Percentiles rank a stretch among this genome's conserved stretches.
These are phyloP conservation scores for Poteriospumella lacustris DNA, from an alignment of 108 stramenopile species.

Conservation along the genomic window DNA sequence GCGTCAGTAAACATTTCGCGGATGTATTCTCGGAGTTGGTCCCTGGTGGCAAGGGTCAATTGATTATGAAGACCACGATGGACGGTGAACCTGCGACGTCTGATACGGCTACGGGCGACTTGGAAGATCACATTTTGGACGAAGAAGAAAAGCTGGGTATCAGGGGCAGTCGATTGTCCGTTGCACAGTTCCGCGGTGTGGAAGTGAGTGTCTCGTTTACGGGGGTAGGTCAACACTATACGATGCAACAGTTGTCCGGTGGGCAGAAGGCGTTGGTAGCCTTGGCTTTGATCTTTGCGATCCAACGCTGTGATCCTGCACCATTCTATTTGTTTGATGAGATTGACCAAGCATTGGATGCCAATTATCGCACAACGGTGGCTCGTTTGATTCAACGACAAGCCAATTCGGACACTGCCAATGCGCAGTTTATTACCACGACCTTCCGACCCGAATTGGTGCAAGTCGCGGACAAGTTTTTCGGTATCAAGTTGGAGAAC, in stretches of 20 bases:
- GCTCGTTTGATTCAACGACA: slow-evolving; percentile 89
- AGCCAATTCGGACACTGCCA: slow-evolving; percentile 26
- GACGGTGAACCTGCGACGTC: neutral
- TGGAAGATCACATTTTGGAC: slow-evolving; percentile 28
- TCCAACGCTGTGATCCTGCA: slow-evolving; percentile 89
- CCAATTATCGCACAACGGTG: slow-evolving; percentile 85
- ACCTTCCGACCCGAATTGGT: slow-evolving; percentile 98
- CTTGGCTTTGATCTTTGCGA: slow-evolving; percentile 93
- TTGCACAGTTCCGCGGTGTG: neutral
- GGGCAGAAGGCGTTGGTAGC: slow-evolving; percentile 99
- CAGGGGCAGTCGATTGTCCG: neutral
- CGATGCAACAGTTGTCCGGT: slow-evolving; percentile 89
- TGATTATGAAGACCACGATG: slow-evolving; percentile 65
- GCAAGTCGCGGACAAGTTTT: slow-evolving; percentile 60
- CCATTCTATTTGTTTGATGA: slow-evolving; percentile 99
- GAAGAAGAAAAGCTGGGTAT: slow-evolving; percentile 32
- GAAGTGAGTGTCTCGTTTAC: slow-evolving; percentile 64
- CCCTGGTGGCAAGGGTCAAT: slow-evolving; percentile 83
- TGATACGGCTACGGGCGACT: neutral
- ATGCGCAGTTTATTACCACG: slow-evolving; percentile 96
- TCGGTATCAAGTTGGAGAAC: slow-evolving; percentile 46
- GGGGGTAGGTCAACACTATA: slow-evolving; percentile 66
- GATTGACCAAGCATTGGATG: slow-evolving; percentile 85
- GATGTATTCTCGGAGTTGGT: slow-evolving; percentile 95
- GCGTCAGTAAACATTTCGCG: slow-evolving; percentile 69